These are phyloP conservation scores for Isochrysis galbana DNA, from an alignment of 78 protist genomes.

Conservation along the genomic window DNA sequence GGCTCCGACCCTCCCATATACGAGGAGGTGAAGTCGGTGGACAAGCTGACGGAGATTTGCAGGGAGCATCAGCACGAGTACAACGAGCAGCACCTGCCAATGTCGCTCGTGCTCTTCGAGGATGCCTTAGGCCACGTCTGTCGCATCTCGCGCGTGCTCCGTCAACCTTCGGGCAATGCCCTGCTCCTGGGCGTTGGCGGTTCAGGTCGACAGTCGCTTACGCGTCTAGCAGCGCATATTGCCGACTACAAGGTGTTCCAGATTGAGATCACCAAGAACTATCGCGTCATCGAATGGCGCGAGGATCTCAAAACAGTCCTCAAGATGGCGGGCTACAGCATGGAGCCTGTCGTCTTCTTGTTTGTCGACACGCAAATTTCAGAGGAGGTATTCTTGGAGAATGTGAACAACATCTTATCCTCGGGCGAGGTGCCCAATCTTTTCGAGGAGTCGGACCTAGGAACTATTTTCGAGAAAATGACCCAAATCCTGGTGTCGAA, in stretches of 20 bases:
- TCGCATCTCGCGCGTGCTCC: constrained; percentile 55
- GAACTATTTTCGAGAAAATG: constrained; percentile 43
- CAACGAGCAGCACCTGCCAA: constrained; percentile 14
- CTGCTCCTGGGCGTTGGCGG: constrained; percentile 95
- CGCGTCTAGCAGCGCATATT: constrained; percentile 77
- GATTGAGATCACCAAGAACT: constrained; percentile 68
- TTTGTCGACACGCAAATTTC: constrained; percentile 73
- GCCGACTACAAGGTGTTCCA: constrained; percentile 39
- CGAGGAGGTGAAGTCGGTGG: background rate
- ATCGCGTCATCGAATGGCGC: constrained; percentile 52
- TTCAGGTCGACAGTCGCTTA: constrained; percentile 82
- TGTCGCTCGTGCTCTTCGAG: constrained; percentile 71
- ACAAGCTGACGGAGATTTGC: background rate
- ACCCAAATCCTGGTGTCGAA: background rate
- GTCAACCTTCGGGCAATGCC: constrained; percentile 78
- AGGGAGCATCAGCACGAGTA: constrained; percentile 27
- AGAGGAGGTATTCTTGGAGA: constrained; percentile 75
- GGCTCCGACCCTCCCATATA: background rate
- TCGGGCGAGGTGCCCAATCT: constrained; percentile 69
- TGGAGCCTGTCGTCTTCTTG: constrained; percentile 58
- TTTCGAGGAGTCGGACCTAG: constrained; percentile 59
- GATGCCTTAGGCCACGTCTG: constrained; percentile 64
- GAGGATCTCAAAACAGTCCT: constrained; percentile 69
- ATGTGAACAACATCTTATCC: constrained; percentile 50
- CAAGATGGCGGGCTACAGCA: constrained; percentile 56